phyloP scores from a whole-genome alignment of 768 basidiomycete genomes.

The Trametes maxima region DNA sequence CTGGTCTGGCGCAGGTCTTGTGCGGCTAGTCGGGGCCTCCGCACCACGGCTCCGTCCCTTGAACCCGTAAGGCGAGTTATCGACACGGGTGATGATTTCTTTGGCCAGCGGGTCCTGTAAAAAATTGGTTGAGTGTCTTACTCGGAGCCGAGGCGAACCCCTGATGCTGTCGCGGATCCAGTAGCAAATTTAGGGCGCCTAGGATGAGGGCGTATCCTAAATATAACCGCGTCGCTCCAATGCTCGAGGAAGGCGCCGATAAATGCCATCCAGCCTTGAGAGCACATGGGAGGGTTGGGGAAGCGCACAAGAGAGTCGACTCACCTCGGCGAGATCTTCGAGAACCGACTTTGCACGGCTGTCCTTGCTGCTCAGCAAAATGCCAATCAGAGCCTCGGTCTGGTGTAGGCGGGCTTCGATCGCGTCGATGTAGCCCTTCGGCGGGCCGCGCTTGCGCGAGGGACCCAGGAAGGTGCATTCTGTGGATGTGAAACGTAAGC shows the following conservation, averaged over 20 bases:
- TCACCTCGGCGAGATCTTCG: conserved; percentile 40
- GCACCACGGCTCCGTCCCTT: conserved; percentile 60
- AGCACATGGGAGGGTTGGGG: not conserved
- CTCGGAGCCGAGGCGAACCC: not conserved
- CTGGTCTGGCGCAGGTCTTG: conserved; percentile 26
- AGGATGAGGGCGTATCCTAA: not conserved
- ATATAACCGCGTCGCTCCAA: not conserved
- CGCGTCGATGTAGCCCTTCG: conserved; percentile 95
- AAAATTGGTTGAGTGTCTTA: not conserved
- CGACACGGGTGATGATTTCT: conserved; percentile 82
- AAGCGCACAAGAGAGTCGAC: conserved; percentile 5
- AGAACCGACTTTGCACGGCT: conserved; percentile 42
- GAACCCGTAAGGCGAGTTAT: conserved; percentile 76
- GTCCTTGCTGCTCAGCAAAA: conserved; percentile 58
- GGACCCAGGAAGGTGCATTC: conserved; percentile 80
- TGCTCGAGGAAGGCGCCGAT: too few relatives aligned
- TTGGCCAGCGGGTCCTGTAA: conserved; percentile 72
- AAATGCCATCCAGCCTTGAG: not conserved
- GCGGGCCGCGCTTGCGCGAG: conserved; percentile 81
- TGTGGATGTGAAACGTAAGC: conserved; percentile 31
- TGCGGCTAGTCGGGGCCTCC: conserved; percentile 31
- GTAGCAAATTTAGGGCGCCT: not conserved
- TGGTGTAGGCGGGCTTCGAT: conserved; percentile 91
- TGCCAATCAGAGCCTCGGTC: conserved; percentile 86
- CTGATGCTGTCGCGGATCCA: too few relatives aligned